These are phyloP conservation scores for Aspergillus nomiae DNA, from an alignment of 2,329 filamentous ascomycete genomes.

Conservation along the genomic window DNA sequence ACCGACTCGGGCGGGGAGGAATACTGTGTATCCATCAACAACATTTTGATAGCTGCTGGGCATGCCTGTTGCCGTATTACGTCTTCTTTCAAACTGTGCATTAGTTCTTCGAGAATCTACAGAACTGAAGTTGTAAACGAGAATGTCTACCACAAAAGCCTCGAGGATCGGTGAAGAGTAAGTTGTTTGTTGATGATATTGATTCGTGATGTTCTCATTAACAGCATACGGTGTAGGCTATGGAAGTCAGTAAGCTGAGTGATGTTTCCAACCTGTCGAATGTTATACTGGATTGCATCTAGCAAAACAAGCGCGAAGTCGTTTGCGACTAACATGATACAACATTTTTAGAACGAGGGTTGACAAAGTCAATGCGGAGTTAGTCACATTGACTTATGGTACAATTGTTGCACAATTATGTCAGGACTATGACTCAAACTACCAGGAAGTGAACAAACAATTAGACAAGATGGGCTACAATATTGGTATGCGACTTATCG, in stretches of 20 bases:
- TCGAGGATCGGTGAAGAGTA: slow-evolving; percentile 75
- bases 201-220: slow-evolving; percentile 18
- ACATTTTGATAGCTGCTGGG: slow-evolving; percentile 5
- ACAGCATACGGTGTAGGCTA: slow-evolving; percentile 61
- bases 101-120: not conserved
- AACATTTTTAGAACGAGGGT: slow-evolving; percentile 71
- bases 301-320: too few species aligned
- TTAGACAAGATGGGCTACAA: slow-evolving; percentile 99
- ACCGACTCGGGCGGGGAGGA: slow-evolving; percentile 23
- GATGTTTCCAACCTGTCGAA: slow-evolving; percentile 1
- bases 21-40: slow-evolving; percentile 11
- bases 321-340: slow-evolving; percentile 17
- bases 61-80: not conserved
- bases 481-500: slow-evolving; percentile 91
- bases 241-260: slow-evolving; percentile 74
- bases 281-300: not conserved
- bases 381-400: slow-evolving; percentile 96
- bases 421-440: slow-evolving; percentile 93
- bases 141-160: slow-evolving; percentile 63
- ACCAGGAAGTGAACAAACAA: slow-evolving; percentile 94
- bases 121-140: slow-evolving; percentile 10
- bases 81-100: not conserved
- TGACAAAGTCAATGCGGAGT: slow-evolving; percentile 96
- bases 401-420: slow-evolving; percentile 96
- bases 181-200: slow-evolving; percentile 35